Base-by-base conservation (phyloP, 179 eudicot species). In the Heliamphora pulchella region DNA sequence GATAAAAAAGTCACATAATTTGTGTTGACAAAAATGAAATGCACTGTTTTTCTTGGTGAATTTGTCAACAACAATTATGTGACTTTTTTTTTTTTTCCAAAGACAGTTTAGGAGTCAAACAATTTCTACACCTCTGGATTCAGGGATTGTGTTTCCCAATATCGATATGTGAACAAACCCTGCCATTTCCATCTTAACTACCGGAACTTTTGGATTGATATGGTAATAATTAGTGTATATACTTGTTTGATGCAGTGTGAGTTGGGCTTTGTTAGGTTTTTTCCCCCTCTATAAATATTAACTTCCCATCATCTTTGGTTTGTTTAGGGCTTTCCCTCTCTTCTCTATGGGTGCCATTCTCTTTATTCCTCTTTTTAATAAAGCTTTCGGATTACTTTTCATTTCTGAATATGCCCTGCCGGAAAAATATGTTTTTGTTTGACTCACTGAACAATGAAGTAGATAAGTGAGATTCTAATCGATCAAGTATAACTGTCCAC, bases 91-190 rank as follows among this genome's bases (percentile, higher is more conserved):
- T 68, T 68, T 68, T 44, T 48, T 11, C 17, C 3, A 2, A 44
- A 59, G 17, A 59, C 3, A 2, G 39, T 61, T 47, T 61, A 59
- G 55, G 41, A 59, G 31, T 73, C 64, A 70, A n/a, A 74, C 76
- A 72, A 31, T 72, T 72, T 51, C 76, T 55, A 55, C 20, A 13
- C 50, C 48, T 76, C 3, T 76, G 50, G 41, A 13, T 75, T 65
- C 15, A 31, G 64, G 73, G 46, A 47, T 51, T 78, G 48, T 65
- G 61, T 20, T 50, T 22, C 61, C 44, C 48, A 61, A 22, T 46
- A 11, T 62, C 62, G 18, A 4, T 46, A 46, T 76, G 41, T 59
- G 39, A 59, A 75, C 53, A 22, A 51, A 73, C 55, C 77, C 11
- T 15, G 31, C 4, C 31, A 74, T 41, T 57, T 74, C 57, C 48